Base-by-base conservation (phyloP, 495 filamentous ascomycete genomes). In the Umbilicaria muhlenbergii region DNA sequence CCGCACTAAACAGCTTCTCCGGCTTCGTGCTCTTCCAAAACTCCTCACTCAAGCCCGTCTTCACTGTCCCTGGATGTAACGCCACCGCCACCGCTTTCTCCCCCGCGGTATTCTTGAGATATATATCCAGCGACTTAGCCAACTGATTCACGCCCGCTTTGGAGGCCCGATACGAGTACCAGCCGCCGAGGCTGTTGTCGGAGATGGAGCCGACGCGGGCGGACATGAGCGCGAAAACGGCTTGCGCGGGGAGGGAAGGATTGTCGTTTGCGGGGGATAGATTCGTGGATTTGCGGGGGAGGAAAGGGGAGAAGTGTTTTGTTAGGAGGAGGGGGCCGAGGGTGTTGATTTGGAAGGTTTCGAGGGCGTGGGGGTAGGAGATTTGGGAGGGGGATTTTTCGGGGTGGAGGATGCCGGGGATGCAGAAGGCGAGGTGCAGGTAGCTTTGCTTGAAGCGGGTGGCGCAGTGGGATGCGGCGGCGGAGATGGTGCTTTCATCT, bases 51-150 rank as follows among this genome's bases (percentile, higher is more conserved):
- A 92, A 62, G 11, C 69, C 78, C 36, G 83, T 88, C 58, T 73
- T 77, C 34, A 92, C 84, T 8, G 83, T 91, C 1, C 86, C 84
- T 4, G 84, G 86, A 63, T 92, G 85, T 57, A 89, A 64, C n/a
- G 67, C 70, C 4, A 93, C 61, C 0, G 70, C 71, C 47, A 87
- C 62, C 1, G 77, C 80, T 35, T 71, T 75, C 3, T 69, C 68
- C 1, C 67, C 74, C 35, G 69, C 67, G 12, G 62, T 61, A 14
- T 61, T 57, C 40, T 54, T 56, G 33, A 91, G 56, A 52, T 81
- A 69, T n/a, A 79, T 58, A 58, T 91, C 86, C 49, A 89, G 76
- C 0, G 72, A 79, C 58, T 79, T 84, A 2, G 74, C 73, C 16
- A 85, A 34, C 44, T 74, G 73, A 44, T 80, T 87, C 3, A 89